Percentiles rank a stretch among this genome's conserved stretches.
Conservation (phyloP, 495 filamentous ascomycete genomes). For the Aspergillus sclerotioniger region DNA sequence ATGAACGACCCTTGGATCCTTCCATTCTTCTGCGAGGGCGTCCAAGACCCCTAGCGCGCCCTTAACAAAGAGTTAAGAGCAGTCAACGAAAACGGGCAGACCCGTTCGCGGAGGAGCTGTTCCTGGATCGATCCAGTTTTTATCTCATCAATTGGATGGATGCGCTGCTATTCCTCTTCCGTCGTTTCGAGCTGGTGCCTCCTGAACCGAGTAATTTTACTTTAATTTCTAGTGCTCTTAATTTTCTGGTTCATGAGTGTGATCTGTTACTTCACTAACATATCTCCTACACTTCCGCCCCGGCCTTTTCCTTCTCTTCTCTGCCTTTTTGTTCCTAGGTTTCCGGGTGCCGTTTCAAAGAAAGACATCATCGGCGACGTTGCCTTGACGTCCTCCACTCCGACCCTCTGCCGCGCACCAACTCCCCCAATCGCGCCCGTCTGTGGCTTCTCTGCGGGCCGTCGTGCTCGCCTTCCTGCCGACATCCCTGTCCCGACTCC, state of each 20-base stretch:
- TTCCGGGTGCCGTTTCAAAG: not conserved
- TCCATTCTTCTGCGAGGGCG: not conserved
- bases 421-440: not conserved
- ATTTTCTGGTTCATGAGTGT: not conserved
- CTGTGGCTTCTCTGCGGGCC: not conserved
- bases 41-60: conserved; percentile 6
- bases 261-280: conserved; percentile 4
- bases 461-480: not conserved
- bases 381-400: not conserved
- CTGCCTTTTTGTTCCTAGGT: not conserved
- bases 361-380: not conserved
- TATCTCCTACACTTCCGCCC: not conserved
- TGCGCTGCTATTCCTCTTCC: conserved; percentile 8
- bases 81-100: conserved; percentile 20
- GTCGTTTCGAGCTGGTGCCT: not conserved
- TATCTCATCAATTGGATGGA: not conserved
- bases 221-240: not conserved
- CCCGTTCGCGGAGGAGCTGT: conserved; percentile 19
- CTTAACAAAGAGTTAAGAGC: not conserved
- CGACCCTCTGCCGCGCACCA: not conserved
- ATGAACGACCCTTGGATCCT: not conserved
- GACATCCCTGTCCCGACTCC: conserved; percentile 7
- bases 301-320: not conserved
- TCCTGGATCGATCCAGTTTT: conserved; percentile 10
- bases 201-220: conserved; percentile 3